Percentiles rank a stretch among this genome's conserved stretches.
Conservation (phyloP, 2,329 filamentous ascomycete genomes). For the Ophiostoma ulmi region DNA sequence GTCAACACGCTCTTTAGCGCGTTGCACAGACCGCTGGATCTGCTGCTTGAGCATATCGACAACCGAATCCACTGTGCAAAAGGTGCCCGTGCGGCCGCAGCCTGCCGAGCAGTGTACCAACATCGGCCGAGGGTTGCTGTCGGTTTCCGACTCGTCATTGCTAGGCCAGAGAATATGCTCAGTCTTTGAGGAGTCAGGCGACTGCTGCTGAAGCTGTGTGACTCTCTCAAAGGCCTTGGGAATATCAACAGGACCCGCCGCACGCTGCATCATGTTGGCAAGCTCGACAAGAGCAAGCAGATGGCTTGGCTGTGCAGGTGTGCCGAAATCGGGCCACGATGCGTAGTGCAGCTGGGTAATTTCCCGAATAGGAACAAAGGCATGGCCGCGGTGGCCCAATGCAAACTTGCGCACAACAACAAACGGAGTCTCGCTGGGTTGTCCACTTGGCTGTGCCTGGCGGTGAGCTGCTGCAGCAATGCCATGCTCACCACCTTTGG, state of each 20-base stretch:
- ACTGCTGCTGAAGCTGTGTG: not conserved
- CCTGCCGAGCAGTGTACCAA: slow-evolving; percentile 94
- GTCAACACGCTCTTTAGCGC: not conserved
- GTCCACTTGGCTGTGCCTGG: slow-evolving; percentile 31
- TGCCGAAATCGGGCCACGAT: slow-evolving; percentile 96
- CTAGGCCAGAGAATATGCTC: slow-evolving; percentile 39
- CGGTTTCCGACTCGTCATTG: slow-evolving; percentile 56
- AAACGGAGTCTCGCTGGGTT: slow-evolving; percentile 56
- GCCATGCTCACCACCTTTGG: slow-evolving; percentile 32
- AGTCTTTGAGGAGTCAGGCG: slow-evolving; percentile 8
- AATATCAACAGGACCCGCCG: slow-evolving; percentile 32
- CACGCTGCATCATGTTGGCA: slow-evolving; percentile 67
- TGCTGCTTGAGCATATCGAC: slow-evolving; percentile 96
- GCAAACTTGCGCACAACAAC: slow-evolving; percentile 85
- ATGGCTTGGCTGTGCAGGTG: slow-evolving; percentile 81
- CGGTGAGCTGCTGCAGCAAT: slow-evolving; percentile 16
- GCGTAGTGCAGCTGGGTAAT: slow-evolving; percentile 93
- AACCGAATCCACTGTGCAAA: slow-evolving; percentile 93
- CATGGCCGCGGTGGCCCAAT: slow-evolving; percentile 67
- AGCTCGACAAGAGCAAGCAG: slow-evolving; percentile 86
- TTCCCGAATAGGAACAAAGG: slow-evolving; percentile 82
- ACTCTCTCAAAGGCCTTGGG: not conserved
- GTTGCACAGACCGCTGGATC: slow-evolving; percentile 30
- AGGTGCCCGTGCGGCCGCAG: slow-evolving; percentile 91
- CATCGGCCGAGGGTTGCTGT: slow-evolving; percentile 58